Conservation (phyloP, 768 basidiomycete species). For the Suillus placidus region DNA sequence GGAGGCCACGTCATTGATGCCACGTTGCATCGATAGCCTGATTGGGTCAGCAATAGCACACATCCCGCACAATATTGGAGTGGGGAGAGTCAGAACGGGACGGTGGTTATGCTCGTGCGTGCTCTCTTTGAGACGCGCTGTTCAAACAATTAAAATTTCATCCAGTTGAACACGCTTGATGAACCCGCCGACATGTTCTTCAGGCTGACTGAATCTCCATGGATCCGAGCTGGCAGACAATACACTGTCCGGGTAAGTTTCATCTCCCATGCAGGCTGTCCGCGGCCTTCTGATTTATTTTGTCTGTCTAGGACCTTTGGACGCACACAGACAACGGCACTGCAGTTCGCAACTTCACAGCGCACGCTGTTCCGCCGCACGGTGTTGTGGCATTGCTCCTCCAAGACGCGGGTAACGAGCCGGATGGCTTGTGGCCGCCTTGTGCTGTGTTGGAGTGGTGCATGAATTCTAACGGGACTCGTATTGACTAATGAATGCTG, state of each 20-base stretch:
- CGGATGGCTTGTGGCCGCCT: constrained; percentile 55
- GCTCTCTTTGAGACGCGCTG: not conserved
- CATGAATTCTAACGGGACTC: constrained; percentile 58
- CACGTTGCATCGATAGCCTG: constrained; percentile 26
- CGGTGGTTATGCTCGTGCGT: constrained; percentile 66
- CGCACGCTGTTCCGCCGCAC: constrained; percentile 58
- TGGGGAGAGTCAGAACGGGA: constrained; percentile 64
- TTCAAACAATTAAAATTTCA: not conserved
- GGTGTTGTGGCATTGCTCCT: constrained; percentile 70
- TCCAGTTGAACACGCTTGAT: constrained; percentile 61
- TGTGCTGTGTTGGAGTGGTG: constrained; percentile 63
- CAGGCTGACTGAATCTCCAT: constrained; percentile 68
- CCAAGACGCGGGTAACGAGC: constrained; percentile 69
- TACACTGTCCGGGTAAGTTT: constrained; percentile 61
- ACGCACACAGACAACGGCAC: constrained; percentile 72
- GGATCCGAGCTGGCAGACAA: constrained; percentile 67
- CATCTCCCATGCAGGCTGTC: not conserved
- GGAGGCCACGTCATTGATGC: not conserved
- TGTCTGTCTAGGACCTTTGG: constrained; percentile 62
- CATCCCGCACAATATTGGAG: constrained; percentile 77
- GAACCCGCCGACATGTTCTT: constrained; percentile 60
- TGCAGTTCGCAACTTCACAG: constrained; percentile 59
- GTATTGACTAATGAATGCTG: constrained; percentile 25
- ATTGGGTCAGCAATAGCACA: constrained; percentile 42
- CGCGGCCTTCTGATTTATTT: constrained; percentile 7